These are phyloP conservation scores for Rhodotorula sp. DNA, from an alignment of 1,284 basidiomycete genomes.

Conservation along the genomic window DNA sequence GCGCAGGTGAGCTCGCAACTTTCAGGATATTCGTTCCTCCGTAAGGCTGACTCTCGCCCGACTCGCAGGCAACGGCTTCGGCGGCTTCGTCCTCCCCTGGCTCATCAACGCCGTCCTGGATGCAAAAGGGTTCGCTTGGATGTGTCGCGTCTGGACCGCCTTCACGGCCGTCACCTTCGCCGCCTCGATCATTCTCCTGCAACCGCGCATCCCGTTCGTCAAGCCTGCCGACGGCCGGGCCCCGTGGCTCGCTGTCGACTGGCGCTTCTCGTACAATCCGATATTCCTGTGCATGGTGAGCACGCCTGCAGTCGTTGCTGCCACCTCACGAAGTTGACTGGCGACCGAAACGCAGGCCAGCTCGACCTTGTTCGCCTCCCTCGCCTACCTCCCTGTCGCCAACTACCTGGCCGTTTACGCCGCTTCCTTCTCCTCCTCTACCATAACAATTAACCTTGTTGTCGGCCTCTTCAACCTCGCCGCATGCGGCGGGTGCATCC, in stretches of 20 bases:
- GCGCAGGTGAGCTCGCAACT: background rate
- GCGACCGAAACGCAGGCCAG: background rate
- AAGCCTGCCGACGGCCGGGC: background rate
- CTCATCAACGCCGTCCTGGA: background rate
- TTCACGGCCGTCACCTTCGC: constrained; percentile 8
- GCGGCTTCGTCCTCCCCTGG: background rate
- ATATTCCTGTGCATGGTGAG: constrained; percentile 3
- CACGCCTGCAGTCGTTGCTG: background rate
- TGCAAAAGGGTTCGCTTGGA: background rate
- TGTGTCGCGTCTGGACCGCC: constrained; percentile 5
- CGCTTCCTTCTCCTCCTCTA: background rate
- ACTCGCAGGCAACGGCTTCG: background rate
- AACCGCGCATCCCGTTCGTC: constrained; percentile 12
- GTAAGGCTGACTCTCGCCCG: background rate
- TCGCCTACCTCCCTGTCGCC: constrained; percentile 16
- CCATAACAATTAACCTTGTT: constrained; percentile 9
- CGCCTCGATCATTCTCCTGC: background rate
- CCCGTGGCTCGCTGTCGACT: background rate
- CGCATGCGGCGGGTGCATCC: background rate
- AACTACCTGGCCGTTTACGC: constrained; percentile 16
- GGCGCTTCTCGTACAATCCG: background rate
- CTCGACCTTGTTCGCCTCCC: background rate
- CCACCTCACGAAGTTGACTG: too few relatives aligned
- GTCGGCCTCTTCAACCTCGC: constrained; percentile 15
- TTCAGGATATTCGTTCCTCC: too few relatives aligned